These are phyloP conservation scores for Manihot esculenta DNA, from an alignment of 441 rosid species.

Conservation along the genomic window DNA sequence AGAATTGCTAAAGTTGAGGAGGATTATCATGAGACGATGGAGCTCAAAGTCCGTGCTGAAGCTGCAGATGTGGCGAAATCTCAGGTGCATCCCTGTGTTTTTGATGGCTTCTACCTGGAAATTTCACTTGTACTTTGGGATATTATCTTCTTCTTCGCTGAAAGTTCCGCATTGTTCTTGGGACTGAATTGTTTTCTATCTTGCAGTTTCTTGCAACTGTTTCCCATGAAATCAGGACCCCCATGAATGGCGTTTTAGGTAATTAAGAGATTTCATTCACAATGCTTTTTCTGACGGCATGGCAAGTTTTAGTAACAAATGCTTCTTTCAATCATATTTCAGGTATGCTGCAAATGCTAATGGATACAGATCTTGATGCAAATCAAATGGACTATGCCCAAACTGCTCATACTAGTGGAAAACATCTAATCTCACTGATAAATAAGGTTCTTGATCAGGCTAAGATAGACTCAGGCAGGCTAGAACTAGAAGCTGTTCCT, in stretches of 20 bases:
- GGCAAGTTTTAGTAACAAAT: conserved; percentile 18
- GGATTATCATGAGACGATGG: conserved; percentile 66
- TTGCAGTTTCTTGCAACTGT: conserved; percentile 95
- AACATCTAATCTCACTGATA: conserved; percentile 75
- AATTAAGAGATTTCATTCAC: conserved; percentile 22
- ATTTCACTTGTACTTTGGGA: conserved; percentile 5
- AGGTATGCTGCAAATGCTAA: conserved; percentile 97
- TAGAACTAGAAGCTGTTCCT: conserved; percentile 83
- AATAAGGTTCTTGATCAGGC: conserved; percentile 97
- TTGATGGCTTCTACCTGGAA: conserved; percentile 16
- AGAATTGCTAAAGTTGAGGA: conserved; percentile 78
- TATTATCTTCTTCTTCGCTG: not conserved
- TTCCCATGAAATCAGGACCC: conserved; percentile 97
- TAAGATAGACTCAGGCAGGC: conserved; percentile 96
- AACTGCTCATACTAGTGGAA: conserved; percentile 90
- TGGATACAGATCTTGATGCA: conserved; percentile 82
- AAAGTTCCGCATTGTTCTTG: not conserved
- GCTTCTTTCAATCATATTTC: conserved; percentile 26
- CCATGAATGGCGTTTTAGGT: conserved; percentile 99
- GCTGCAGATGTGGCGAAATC: conserved; percentile 99
- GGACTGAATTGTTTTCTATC: conserved; percentile 24
- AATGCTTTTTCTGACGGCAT: conserved; percentile 12
- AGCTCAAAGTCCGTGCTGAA: conserved; percentile 90
- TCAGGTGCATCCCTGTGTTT: conserved; percentile 51
- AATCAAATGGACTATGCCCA: conserved; percentile 77